These are phyloP conservation scores for Fusarium torulosum DNA, from an alignment of 2,329 filamentous ascomycete genomes.

Conservation along the genomic window DNA sequence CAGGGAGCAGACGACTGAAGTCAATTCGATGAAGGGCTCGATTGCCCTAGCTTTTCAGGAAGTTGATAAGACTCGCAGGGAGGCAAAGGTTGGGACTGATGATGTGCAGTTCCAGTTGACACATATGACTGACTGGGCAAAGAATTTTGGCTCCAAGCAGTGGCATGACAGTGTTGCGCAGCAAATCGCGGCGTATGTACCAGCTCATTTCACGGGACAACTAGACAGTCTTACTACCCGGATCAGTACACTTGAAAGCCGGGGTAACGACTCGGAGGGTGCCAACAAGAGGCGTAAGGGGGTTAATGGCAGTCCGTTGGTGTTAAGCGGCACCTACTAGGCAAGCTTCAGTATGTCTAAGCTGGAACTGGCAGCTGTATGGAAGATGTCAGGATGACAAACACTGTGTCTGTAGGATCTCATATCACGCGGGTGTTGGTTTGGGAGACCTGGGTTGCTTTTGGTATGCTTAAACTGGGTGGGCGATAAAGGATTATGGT, in stretches of 20 bases:
- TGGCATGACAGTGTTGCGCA: conserved; percentile 58
- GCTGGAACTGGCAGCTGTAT: background rate
- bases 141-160: conserved; percentile 60
- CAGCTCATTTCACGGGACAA: conserved; percentile 35
- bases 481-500: conserved; percentile 8
- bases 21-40: conserved; percentile 8
- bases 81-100: conserved; percentile 47
- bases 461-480: conserved; percentile 12
- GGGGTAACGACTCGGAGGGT: conserved; percentile 16
- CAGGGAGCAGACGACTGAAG: conserved; percentile 12
- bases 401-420: conserved; percentile 3
- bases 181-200: conserved; percentile 51
- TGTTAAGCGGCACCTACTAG: conserved; percentile 28
- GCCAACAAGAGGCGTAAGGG: conserved; percentile 43
- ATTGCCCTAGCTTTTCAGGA: conserved; percentile 10
- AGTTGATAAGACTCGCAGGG: conserved; percentile 25
- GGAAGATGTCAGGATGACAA: background rate
- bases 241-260: conserved; percentile 41
- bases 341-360: background rate
- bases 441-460: conserved; percentile 8
- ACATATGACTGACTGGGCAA: conserved; percentile 61
- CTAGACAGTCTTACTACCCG: conserved; percentile 37
- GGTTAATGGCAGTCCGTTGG: conserved; percentile 34
- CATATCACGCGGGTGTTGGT: conserved; percentile 11
- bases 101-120: conserved; percentile 54